Percentiles rank a stretch among this genome's conserved stretches.
These are phyloP conservation scores for Protomyces lactucae-debilis DNA, from an alignment of 1,139 yeast species.

Conservation along the genomic window DNA sequence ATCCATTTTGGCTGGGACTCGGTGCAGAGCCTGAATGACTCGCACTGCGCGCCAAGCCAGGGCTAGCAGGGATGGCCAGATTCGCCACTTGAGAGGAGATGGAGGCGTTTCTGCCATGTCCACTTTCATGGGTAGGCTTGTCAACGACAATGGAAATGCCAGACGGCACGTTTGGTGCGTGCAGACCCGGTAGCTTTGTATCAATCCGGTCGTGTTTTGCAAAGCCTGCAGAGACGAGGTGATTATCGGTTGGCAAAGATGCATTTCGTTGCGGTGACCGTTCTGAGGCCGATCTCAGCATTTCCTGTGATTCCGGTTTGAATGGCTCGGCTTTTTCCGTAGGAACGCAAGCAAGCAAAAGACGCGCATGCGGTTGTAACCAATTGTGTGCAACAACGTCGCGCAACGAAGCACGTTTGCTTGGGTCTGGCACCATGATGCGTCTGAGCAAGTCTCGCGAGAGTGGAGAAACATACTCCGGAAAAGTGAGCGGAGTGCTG, in stretches of 20 bases:
- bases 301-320: slow-evolving; percentile 2
- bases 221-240: slow-evolving; percentile 28
- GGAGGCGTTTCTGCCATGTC: slow-evolving; percentile 29
- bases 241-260: slow-evolving; percentile 14
- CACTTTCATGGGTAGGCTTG: slow-evolving; percentile 31
- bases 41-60: slow-evolving; percentile 14
- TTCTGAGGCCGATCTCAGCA: slow-evolving; percentile 10
- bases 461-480: slow-evolving; percentile 85
- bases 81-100: neutral
- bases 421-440: slow-evolving; percentile 83
- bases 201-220: slow-evolving; percentile 27
- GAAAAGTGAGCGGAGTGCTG: slow-evolving; percentile 84
- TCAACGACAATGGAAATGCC: neutral
- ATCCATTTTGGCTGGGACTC: neutral
- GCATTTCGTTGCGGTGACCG: slow-evolving; percentile 4
- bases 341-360: neutral
- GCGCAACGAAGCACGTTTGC: slow-evolving; percentile 60
- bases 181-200: neutral
- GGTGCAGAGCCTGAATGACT: slow-evolving; percentile 9
- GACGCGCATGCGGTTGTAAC: slow-evolving; percentile 71
- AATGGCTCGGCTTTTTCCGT: neutral
- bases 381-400: slow-evolving; percentile 79
- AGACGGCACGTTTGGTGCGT: neutral
- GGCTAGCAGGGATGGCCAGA: slow-evolving; percentile 12
- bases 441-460: slow-evolving; percentile 86